A percentile compares a stretch with the other conserved stretches of the same genome.
phyloP scores from a whole-genome alignment of 805 yeast genomes.

The Metschnikowia noctiluminum region DNA sequence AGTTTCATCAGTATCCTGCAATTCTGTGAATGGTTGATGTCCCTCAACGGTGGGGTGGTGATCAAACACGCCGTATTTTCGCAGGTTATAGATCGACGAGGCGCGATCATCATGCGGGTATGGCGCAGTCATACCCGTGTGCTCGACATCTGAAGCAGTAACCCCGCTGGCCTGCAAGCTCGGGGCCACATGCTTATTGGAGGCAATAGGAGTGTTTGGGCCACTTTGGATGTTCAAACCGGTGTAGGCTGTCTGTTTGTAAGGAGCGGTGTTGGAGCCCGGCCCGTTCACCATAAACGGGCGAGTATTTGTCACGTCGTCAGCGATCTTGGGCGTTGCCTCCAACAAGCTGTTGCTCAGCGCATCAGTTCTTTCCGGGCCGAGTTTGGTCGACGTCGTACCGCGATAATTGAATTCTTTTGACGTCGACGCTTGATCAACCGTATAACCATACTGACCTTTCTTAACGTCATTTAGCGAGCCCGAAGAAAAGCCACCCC shows the following conservation, averaged over 20 bases:
- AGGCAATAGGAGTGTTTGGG: constrained; percentile 32
- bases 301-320: constrained; percentile 27
- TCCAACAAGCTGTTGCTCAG: constrained; percentile 27
- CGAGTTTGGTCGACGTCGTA: constrained; percentile 1
- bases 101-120: constrained; percentile 22
- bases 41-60: constrained; percentile 46
- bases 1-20: constrained; percentile 21
- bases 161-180: constrained; percentile 26
- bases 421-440: constrained; percentile 3
- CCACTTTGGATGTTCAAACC: constrained; percentile 27
- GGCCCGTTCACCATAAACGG: constrained; percentile 4
- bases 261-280: not conserved
- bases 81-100: constrained; percentile 19
- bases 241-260: constrained; percentile 4
- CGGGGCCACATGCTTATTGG: constrained; percentile 33
- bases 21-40: constrained; percentile 43
- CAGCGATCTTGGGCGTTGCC: constrained; percentile 30
- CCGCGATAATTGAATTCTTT: constrained; percentile 14
- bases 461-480: constrained; percentile 1
- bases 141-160: constrained; percentile 23
- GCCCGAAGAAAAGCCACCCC: constrained; percentile 4
- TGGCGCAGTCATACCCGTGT: constrained; percentile 20
- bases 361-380: constrained; percentile 1
- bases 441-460: constrained; percentile 4
- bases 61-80: constrained; percentile 36